Percentiles rank a stretch among this genome's conserved stretches.
phyloP scores from a whole-genome alignment of 768 basidiomycete genomes.

The Rubroboletus satanas region DNA sequence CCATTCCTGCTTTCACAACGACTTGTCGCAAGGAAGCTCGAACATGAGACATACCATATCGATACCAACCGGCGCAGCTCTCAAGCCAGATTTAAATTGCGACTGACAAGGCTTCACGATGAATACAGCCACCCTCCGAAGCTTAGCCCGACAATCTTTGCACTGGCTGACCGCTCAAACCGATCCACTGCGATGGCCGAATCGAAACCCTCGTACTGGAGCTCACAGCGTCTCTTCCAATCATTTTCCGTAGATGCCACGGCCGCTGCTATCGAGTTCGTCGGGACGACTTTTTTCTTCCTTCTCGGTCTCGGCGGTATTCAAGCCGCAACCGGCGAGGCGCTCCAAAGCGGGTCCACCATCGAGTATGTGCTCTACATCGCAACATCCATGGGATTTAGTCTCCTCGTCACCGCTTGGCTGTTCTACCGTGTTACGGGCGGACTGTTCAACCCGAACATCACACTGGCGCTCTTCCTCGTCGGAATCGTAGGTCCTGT shows the following conservation, averaged over 20 bases:
- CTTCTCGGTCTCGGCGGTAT: conserved; percentile 63
- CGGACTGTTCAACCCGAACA: conserved; percentile 63
- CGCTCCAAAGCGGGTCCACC: conserved; percentile 27
- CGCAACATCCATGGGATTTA: conserved; percentile 57
- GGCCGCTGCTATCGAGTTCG: conserved; percentile 54
- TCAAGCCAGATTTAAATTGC: neutral
- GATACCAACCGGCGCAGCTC: neutral
- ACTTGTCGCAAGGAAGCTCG: too few species aligned
- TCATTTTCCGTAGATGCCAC: conserved; percentile 37
- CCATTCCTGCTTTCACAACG: too few species aligned
- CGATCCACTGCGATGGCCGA: conserved; percentile 7
- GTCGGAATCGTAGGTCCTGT: conserved; percentile 51
- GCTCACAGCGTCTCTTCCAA: conserved; percentile 25
- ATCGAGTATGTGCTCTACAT: conserved; percentile 52
- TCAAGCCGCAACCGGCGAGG: conserved; percentile 48
- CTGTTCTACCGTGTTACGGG: conserved; percentile 63
- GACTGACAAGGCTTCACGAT: neutral
- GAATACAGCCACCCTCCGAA: too few species aligned
- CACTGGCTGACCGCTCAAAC: neutral
- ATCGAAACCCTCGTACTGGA: conserved; percentile 17
- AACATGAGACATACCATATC: neutral
- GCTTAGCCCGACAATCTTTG: neutral
- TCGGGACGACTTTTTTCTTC: conserved; percentile 60
- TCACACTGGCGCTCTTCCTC: conserved; percentile 57
- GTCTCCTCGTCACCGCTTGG: conserved; percentile 62